Percentiles rank a stretch among this genome's conserved stretches.
Evolutionary conservation across 305 asterid genomes (phyloP).

Genomic region (Solanum hybrid): DNA sequence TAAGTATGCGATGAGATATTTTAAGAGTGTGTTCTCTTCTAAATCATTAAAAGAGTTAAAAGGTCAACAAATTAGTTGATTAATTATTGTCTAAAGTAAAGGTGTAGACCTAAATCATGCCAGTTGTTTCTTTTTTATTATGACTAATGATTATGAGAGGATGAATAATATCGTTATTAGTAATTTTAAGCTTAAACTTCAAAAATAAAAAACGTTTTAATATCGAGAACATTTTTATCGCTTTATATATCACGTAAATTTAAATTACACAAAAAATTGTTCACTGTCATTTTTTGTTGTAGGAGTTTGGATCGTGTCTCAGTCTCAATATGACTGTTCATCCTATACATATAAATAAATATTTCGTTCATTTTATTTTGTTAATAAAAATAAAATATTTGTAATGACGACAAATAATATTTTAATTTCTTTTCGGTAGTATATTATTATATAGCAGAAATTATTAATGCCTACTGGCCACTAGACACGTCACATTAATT

Average conservation of each 20-base stretch:
- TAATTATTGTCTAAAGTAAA: neutral
- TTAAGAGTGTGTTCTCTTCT: neutral
- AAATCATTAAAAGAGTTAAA: neutral
- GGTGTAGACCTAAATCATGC: neutral
- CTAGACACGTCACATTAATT: neutral
- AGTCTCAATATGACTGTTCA: neutral
- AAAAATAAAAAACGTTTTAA: neutral
- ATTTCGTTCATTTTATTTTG: neutral
- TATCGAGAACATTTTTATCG: accelerated
- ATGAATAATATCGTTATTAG: neutral
- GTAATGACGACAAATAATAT: neutral
- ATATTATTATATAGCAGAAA: too few relatives aligned
- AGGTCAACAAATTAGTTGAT: neutral
- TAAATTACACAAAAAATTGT: neutral
- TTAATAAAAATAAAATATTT: neutral
- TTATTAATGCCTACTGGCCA: neutral
- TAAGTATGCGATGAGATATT: neutral
- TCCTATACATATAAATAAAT: neutral
- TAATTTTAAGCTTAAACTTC: neutral
- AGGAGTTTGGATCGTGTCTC: neutral
- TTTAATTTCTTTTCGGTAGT: neutral
- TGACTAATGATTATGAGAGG: neutral
- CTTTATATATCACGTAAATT: neutral
- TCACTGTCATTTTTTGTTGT: accelerated
- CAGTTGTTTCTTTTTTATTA: neutral